Evolutionary conservation across 1,284 basidiomycete species (phyloP), one percentile per base, ranked within the genome.

Genomic region (Xerocomus amazonicus): DNA sequence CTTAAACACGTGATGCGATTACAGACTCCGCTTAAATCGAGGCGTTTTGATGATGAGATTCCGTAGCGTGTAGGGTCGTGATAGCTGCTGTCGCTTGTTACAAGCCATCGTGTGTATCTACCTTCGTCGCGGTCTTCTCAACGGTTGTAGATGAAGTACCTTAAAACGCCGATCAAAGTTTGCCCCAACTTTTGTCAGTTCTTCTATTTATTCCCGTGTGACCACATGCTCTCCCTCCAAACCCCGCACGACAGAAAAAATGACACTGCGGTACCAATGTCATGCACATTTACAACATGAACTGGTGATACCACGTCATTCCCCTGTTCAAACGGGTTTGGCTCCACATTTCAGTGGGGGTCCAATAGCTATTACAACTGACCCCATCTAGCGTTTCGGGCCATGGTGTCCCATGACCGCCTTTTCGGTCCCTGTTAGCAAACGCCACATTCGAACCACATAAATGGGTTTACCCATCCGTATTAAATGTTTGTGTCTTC

Each of bases 381-480:
- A 31, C 3, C 16, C 26, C 28, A 12, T 9, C n/a, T 39, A 35
- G 33, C 34, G 43, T 13, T 23, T 28, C 47, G 48, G 43, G 35
- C 49, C 47, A 28, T 48, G 42, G 23, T 23, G 31, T 27, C 36
- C 14, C 43, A 29, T 43, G 46, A 50, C 32, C 23, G 7, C 9
- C 26, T 45, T 35, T 6, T 12, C 26, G 34, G 35, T 19, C 4
- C 27, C 27, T 31, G 28, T 45, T n/a, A 26, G 17, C 9, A 27
- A 23, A 10, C n/a, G 23, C 31, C 43, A 42, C 43, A 3, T 9
- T 19, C 42, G 17, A 8, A 16, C 34, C 59, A 48, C 38, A 47
- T 61, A 62, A 61, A 60, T 10, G 41, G 12, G 5, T 26, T 4
- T 23, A 23, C 19, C 23, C 16, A 9, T 6, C 3, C 9, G 31